Conservation (phyloP, 2,329 filamentous ascomycete species). For the Curvularia verruculosa region DNA sequence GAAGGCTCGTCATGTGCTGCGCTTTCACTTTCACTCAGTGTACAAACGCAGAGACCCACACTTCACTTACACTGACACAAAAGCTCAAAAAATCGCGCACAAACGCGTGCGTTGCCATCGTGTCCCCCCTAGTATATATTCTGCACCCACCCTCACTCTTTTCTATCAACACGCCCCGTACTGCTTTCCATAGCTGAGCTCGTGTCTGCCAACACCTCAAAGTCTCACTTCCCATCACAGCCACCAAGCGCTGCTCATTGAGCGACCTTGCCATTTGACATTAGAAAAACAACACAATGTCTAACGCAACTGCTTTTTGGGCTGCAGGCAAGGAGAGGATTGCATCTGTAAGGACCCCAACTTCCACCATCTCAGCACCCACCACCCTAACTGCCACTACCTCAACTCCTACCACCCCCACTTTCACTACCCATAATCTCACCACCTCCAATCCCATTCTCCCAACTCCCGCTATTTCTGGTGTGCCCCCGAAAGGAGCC, state of each 20-base stretch:
- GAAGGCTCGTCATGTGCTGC: background rate
- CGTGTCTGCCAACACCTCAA: background rate
- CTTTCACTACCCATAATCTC: background rate
- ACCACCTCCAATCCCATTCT: background rate
- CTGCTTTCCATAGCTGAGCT: background rate
- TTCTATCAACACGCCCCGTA: background rate
- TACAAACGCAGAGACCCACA: conserved; percentile 1
- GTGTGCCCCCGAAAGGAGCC: conserved; percentile 1
- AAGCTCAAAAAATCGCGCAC: background rate
- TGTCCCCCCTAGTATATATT: background rate
- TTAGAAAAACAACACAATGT: background rate
- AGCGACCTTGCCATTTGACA: too few relatives aligned
- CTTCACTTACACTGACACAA: background rate
- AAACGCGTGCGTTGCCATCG: background rate
- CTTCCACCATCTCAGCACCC: background rate
- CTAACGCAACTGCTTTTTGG: conserved; percentile 9
- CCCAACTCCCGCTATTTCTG: background rate
- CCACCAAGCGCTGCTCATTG: background rate
- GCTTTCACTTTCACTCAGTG: conserved; percentile 8
- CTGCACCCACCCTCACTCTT: background rate
- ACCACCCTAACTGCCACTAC: background rate
- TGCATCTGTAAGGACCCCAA: background rate
- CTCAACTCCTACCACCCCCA: too few relatives aligned
- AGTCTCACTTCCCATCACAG: background rate
- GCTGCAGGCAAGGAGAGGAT: conserved; percentile 9